A percentile compares a stretch with the other conserved stretches of the same genome.
Conservation (phyloP, 177 flowering plant genomes). For the Vitis hybrid region DNA sequence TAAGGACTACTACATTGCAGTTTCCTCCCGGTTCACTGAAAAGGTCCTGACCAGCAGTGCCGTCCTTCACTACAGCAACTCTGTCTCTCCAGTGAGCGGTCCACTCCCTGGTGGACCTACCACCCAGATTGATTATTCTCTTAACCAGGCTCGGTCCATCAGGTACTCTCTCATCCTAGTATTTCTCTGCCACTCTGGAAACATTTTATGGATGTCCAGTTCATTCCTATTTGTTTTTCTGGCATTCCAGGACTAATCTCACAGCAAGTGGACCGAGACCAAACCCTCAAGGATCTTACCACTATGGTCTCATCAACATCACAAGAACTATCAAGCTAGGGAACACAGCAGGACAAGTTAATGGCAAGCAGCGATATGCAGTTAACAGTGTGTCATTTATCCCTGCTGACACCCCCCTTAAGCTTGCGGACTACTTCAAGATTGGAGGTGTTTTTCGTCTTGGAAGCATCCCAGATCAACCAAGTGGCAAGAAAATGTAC, state of each 20-base stretch:
- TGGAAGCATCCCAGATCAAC: constrained; percentile 62
- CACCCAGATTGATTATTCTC: constrained; percentile 48
- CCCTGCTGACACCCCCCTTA: constrained; percentile 75
- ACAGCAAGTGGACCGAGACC: constrained; percentile 88
- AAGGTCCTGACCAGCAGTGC: constrained; percentile 41
- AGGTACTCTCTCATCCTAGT: constrained; percentile 27
- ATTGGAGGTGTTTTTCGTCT: constrained; percentile 63
- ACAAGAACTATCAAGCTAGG: constrained; percentile 53
- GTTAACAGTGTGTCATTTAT: constrained; percentile 73
- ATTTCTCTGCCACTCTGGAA: not conserved
- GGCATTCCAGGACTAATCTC: constrained; percentile 47
- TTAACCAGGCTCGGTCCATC: constrained; percentile 69
- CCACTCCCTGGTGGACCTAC: constrained; percentile 60
- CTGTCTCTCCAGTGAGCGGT: constrained; percentile 34
- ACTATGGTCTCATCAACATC: constrained; percentile 61
- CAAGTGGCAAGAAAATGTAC: constrained; percentile 26
- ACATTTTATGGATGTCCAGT: not conserved
- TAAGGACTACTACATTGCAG: constrained; percentile 60
- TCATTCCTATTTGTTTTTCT: not conserved
- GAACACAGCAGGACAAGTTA: constrained; percentile 50
- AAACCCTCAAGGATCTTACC: constrained; percentile 92
- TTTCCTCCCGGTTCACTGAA: constrained; percentile 61
- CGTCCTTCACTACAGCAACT: constrained; percentile 56
- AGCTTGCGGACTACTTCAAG: constrained; percentile 77
- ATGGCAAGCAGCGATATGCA: constrained; percentile 68